phyloP scores from a whole-genome alignment of 2,329 filamentous ascomycete species.

The Magnaporthiopsis rhizophila region DNA sequence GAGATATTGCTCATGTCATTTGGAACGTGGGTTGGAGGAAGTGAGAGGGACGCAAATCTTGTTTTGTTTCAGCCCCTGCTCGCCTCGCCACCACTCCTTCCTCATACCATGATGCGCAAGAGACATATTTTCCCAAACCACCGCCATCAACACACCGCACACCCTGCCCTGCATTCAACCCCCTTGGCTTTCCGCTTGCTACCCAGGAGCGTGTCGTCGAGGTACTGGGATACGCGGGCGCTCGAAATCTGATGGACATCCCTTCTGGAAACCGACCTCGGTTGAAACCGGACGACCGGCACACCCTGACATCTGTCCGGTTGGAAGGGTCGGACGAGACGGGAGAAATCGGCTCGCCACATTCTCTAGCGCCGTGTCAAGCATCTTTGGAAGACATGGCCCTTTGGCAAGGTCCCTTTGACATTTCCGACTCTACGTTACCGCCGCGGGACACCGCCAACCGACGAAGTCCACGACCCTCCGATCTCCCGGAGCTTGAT shows the following conservation, averaged over 20 bases:
- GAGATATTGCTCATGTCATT: constrained; percentile 63
- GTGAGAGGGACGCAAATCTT: constrained; percentile 17
- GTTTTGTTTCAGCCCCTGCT: background rate
- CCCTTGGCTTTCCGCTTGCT: background rate
- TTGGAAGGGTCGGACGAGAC: background rate
- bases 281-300: background rate
- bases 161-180: background rate
- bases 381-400: background rate
- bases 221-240: background rate
- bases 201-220: background rate
- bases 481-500: background rate
- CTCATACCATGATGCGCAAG: background rate
- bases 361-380: background rate
- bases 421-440: background rate
- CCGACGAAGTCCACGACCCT: background rate
- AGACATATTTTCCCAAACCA: background rate
- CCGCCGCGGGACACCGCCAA: background rate
- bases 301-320: background rate
- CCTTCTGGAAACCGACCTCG: background rate
- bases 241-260: background rate
- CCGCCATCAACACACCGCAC: background rate
- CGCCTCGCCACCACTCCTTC: background rate
- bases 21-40: constrained; percentile 63
- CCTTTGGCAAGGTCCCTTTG: background rate
- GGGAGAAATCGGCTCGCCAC: background rate